A percentile compares a stretch with the other conserved stretches of the same genome.
phyloP scores from a whole-genome alignment of 2,329 filamentous ascomycete species.

The Chalaropsis thielavioides region DNA sequence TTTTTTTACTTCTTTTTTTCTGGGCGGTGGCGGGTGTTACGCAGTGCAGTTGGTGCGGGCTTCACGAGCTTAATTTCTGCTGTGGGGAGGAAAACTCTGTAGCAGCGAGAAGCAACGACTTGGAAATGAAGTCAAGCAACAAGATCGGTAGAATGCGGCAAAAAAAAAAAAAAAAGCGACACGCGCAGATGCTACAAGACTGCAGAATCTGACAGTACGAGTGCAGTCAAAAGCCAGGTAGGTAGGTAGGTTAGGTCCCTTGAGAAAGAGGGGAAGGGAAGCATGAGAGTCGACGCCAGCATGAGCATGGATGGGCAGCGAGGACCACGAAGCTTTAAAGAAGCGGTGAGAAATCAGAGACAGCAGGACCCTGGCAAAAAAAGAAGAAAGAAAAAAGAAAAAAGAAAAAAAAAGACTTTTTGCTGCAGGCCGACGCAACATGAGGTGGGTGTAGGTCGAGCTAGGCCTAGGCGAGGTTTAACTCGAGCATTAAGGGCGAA shows the following conservation, averaged over 20 bases:
- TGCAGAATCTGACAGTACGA: not conserved
- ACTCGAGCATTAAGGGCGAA: not conserved
- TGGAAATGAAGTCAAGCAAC: no score
- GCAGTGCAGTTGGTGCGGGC: not conserved
- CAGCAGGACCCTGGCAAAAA: slow-evolving; percentile 9
- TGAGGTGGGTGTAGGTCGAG: not conserved
- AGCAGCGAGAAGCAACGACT: not conserved
- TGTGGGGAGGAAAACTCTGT: not conserved
- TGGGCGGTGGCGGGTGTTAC: not conserved
- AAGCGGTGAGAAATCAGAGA: slow-evolving; percentile 15
- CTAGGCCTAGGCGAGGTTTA: not conserved
- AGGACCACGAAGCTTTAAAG: slow-evolving; percentile 13
- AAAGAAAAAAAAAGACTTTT: slow-evolving; percentile 2
- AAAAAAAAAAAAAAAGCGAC: no score
- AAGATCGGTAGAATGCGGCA: no score
- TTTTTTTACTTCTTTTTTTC: not conserved
- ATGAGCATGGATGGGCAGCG: slow-evolving; percentile 8
- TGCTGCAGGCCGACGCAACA: not conserved
- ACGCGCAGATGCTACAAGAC: no score
- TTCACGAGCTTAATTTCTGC: not conserved
- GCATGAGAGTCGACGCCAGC: slow-evolving; percentile 1
- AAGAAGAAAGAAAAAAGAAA: slow-evolving; percentile 5
- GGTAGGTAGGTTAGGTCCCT: no score
- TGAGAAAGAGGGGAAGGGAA: slow-evolving; percentile 12
- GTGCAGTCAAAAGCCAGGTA: not conserved